These are phyloP conservation scores for Saccharomyces hybrid DNA, from an alignment of 1,139 yeast species.

Conservation along the genomic window DNA sequence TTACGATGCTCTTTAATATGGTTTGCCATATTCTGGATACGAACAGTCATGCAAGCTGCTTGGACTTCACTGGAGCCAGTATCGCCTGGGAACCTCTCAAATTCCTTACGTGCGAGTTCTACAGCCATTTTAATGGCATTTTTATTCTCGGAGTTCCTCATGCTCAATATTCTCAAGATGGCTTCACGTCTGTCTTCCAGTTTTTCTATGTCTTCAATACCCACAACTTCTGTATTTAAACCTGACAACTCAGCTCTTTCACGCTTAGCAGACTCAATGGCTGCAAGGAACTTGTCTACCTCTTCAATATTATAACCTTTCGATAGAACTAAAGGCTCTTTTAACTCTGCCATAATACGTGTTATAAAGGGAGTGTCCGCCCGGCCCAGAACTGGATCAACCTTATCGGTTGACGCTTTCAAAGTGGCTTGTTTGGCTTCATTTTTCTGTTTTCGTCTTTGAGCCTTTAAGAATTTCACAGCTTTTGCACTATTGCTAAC, in stretches of 20 bases:
- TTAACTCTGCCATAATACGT: constrained; percentile 58
- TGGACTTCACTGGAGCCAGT: constrained; percentile 95
- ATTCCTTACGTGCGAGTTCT: constrained; percentile 64
- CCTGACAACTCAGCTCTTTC: constrained; percentile 33
- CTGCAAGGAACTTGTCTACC: constrained; percentile 68
- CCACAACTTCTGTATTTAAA: constrained; percentile 22
- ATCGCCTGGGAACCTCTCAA: constrained; percentile 78
- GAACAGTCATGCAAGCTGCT: constrained; percentile 82
- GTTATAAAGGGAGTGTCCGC: constrained; percentile 58
- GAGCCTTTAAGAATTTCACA: constrained; percentile 29
- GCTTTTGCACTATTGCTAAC: constrained; percentile 24
- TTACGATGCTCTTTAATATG: constrained; percentile 69
- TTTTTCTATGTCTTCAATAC: constrained; percentile 30
- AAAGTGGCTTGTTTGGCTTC: constrained; percentile 31
- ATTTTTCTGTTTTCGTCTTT: constrained; percentile 34
- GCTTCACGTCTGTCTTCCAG: constrained; percentile 64
- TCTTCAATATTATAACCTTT: constrained; percentile 54
- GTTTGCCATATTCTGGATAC: constrained; percentile 68
- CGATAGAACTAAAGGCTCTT: constrained; percentile 54
- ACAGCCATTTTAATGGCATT: constrained; percentile 57
- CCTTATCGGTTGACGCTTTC: constrained; percentile 28
- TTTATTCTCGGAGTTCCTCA: constrained; percentile 58
- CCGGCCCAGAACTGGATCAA: constrained; percentile 80
- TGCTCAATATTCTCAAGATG: constrained; percentile 60
- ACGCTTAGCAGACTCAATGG: constrained; percentile 61